Evolutionary conservation across 768 basidiomycete genomes (phyloP), one percentile per base, ranked within the genome.

Genomic region (Podaxis sp.): DNA sequence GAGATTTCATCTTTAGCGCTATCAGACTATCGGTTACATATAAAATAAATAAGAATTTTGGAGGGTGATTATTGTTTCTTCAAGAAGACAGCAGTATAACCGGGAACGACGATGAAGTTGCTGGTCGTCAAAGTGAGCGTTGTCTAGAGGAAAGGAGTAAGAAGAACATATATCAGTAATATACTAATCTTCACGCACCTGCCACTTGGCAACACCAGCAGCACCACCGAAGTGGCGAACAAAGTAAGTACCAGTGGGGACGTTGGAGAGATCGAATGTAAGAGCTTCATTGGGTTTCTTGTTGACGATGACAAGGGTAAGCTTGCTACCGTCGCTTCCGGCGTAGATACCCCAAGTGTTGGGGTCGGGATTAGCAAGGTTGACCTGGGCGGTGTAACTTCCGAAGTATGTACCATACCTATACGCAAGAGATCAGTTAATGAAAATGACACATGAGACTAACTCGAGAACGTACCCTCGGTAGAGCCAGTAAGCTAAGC

Each of bases 401-500:
- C 82, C 83, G 65, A 85, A 85, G 67, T 70, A 71, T 0, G 75
- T 76, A 12, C 82, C 82, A 61, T 79, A 78, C 27, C 82, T 83
- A 55, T 9, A 50, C 43, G 29, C 24, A 27, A 37, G n/a, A n/a
- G n/a, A 50, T 24, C 4, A 17, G 38, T 53, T 17, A 57, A 33
- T 19, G 54, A 55, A 51, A n/a, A 29, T 12, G 38, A 29, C 11
- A 27, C 47, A 49, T 41, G 15, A 33, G 1, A 36, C n/a, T 0
- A 56, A 61, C 24, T 9, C 6, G 36, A 43, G 22, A 29, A 63
- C 74, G 17, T 66, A 83, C 81, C 83, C 83, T 73, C 83, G 73
- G 72, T 73, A 85, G 5, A 85, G 72, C 83, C 83, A 85, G 67
- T 79, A 85, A 37, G 83, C 83, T 59, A 84, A 70, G 24, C 82